A percentile compares a stretch with the other conserved stretches of the same genome.
Evolutionary conservation across 1,284 basidiomycete species (phyloP).

Genomic region (Hortiboletus rubellus): DNA sequence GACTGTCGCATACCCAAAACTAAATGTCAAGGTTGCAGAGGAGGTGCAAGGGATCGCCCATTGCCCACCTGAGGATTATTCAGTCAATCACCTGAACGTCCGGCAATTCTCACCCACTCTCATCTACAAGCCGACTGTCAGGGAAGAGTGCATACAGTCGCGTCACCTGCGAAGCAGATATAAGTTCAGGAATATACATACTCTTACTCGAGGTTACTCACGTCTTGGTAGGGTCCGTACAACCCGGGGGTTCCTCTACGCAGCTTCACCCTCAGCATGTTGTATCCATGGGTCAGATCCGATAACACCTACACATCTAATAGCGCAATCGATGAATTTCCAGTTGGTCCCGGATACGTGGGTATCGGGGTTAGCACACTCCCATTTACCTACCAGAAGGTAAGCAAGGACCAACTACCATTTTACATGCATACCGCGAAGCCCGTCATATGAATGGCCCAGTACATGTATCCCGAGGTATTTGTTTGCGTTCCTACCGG

Average conservation of each 20-base stretch:
- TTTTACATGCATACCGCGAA: conserved; percentile 48
- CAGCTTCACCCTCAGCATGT: conserved; percentile 5
- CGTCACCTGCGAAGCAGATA: conserved; percentile 52
- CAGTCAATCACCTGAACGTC: conserved; percentile 2
- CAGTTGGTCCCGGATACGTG: conserved; percentile 62
- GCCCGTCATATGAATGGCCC: conserved; percentile 66
- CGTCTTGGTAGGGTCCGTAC: conserved; percentile 80
- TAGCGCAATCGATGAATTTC: conserved; percentile 65
- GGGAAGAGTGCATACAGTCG: conserved; percentile 64
- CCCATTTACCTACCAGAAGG: conserved; percentile 56
- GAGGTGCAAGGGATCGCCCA: conserved; percentile 85
- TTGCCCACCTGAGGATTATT: conserved; percentile 52
- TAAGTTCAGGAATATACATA: conserved; percentile 5
- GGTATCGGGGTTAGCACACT: conserved; percentile 57
- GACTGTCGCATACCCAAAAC: conserved; percentile 58
- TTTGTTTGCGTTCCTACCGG: conserved; percentile 58
- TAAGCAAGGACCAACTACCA: background rate
- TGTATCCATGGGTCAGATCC: background rate
- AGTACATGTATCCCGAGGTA: conserved; percentile 75
- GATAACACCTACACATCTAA: conserved; percentile 66
- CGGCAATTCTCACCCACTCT: conserved; percentile 36
- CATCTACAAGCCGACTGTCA: conserved; percentile 70
- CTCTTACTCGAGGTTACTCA: conserved; percentile 34
- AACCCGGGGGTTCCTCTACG: conserved; percentile 74
- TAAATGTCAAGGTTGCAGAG: conserved; percentile 63